Base-by-base conservation (phyloP, 805 yeast species). In the Spathaspora passalidarum region DNA sequence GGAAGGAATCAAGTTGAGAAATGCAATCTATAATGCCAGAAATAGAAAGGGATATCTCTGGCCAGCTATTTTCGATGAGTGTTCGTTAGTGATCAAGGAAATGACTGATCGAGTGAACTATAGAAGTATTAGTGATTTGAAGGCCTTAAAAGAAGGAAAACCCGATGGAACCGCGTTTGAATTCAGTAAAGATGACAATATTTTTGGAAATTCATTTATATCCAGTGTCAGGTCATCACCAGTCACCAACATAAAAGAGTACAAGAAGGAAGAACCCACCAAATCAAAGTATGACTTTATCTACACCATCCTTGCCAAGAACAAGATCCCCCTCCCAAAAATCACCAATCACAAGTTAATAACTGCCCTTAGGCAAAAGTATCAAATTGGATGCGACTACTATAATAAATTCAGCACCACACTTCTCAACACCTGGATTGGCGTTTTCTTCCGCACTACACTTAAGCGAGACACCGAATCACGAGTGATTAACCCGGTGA, bases 31-130 rank as follows among this genome's bases (percentile, higher is more conserved):
- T 58, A 73, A 72, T 50, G 73, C 76, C 18, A 69, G 72, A 44
- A 65, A 73, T 37, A 75, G 68, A 49, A 66, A 69, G 44, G 69
- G 73, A 1, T 71, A 66, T 49, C 57, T 73, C 6, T 85, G 91
- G 91, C 69, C 78, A 0, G 68, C 78, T 4, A 72, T 86, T 3
- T 62, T 84, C 38, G 79, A 76, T 42, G 88, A 84, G 54, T 81
- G 88, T 56, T 63, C 81, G 7, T 62, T 71, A 43, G 75, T 81
- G 5, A 75, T 86, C 42, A 73, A 74, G 19, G 76, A 69, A 40
- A 71, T 78, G 4, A 73, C 79, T 32, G 62, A 70, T 6, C 62
- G 73, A 29, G 65, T 78, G 10, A 68, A 68, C 56, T 63, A 57
- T 52, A 53, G 70, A 47, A 48, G 62, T 5, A 45, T 54, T 2